Evolutionary conservation across 495 filamentous ascomycete species (phyloP).

Genomic region (Thozetella sp.): DNA sequence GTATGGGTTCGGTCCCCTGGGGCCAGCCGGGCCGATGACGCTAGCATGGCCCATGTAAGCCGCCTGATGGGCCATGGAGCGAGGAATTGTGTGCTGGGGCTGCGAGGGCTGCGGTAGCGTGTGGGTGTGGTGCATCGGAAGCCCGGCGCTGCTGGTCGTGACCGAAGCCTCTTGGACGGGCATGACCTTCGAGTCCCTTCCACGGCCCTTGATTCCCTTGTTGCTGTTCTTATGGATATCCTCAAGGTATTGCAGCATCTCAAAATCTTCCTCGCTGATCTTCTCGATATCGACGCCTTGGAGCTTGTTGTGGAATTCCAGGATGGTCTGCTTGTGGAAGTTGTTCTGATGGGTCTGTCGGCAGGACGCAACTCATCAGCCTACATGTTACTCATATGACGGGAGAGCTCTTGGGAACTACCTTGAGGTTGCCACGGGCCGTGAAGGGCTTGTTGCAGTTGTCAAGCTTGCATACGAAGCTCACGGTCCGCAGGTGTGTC

Average conservation of each 20-base stretch:
- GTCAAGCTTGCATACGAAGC: constrained; percentile 80
- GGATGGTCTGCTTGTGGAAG: constrained; percentile 77
- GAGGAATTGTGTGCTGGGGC: constrained; percentile 11
- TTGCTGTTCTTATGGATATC: constrained; percentile 93
- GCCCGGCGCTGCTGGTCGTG: constrained; percentile 7
- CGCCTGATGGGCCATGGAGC: constrained; percentile 21
- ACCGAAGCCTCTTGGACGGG: constrained; percentile 16
- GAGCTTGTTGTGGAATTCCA: constrained; percentile 74
- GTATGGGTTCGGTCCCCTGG: constrained; percentile 29
- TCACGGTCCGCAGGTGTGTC: constrained; percentile 76
- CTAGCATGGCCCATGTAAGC: constrained; percentile 25
- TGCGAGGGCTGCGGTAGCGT: constrained; percentile 17
- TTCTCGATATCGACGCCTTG: constrained; percentile 62
- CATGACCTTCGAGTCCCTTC: constrained; percentile 71
- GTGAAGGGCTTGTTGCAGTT: constrained; percentile 85
- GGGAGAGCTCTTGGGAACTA: constrained; percentile 24
- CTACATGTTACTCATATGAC: not conserved
- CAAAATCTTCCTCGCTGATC: constrained; percentile 68
- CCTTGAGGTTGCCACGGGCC: constrained; percentile 88
- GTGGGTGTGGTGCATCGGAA: constrained; percentile 19
- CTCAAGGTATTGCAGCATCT: constrained; percentile 85
- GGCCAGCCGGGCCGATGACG: constrained; percentile 11
- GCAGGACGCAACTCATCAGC: constrained; percentile 9
- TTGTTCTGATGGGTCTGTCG: constrained; percentile 89
- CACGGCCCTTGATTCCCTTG: constrained; percentile 95